phyloP scores from a whole-genome alignment of 176 grass and related monocot genomes.

The sorghum (Sorghum bicolor) region DNA sequence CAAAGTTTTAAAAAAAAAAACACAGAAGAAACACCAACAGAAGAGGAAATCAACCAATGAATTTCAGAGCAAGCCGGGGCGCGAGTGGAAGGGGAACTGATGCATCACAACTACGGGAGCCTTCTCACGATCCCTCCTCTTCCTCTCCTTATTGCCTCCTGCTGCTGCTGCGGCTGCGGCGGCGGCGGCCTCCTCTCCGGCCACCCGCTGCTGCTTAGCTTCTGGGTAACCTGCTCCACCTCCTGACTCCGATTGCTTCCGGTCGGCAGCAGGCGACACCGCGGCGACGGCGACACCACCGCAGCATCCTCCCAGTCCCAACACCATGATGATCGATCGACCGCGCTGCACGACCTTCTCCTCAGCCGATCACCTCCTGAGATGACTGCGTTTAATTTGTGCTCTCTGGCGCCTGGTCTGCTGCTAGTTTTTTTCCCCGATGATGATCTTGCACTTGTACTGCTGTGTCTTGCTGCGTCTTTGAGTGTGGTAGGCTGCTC shows the following conservation, averaged over 20 bases:
- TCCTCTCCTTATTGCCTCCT: not conserved
- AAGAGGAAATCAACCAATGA: not conserved
- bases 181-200: not conserved
- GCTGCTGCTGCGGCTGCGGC: not conserved
- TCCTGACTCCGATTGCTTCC: not conserved
- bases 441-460: not conserved
- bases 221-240: not conserved
- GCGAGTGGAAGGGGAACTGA: conserved; percentile 50
- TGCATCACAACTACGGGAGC: not conserved
- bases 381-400: not conserved
- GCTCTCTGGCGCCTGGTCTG: not conserved
- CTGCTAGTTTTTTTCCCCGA: not conserved
- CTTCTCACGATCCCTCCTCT: conserved; percentile 1
- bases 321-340: not conserved
- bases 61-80: conserved; percentile 41
- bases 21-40: not conserved
- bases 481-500: not conserved
- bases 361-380: not conserved
- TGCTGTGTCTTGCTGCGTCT: not conserved
- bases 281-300: not conserved
- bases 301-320: not conserved
- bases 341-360: not conserved
- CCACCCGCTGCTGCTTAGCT: not conserved
- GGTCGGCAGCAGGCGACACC: not conserved
- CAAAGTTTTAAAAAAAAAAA: too few relatives aligned